Percentiles rank a stretch among this genome's conserved stretches.
phyloP scores from a whole-genome alignment of 2,329 filamentous ascomycete species.

The Elsinoe fawcettii region DNA sequence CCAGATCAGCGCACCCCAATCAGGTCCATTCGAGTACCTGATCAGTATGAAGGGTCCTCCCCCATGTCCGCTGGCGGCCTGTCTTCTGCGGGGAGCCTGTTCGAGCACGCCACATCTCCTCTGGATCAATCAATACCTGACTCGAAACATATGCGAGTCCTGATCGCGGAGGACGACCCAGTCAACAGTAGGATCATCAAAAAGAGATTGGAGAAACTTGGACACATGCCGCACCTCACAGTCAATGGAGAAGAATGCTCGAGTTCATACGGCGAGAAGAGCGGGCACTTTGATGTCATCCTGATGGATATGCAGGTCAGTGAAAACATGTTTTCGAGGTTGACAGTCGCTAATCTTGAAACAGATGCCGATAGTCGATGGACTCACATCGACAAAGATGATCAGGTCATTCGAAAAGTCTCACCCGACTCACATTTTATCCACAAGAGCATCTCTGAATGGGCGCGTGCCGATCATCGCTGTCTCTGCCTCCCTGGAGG shows the following conservation, averaged over 20 bases:
- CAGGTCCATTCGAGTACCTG: constrained; percentile 40
- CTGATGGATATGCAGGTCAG: constrained; percentile 89
- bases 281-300: constrained; percentile 63
- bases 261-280: constrained; percentile 56
- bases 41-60: constrained; percentile 27
- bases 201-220: constrained; percentile 69
- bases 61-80: constrained; percentile 9
- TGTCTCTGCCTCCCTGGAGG: constrained; percentile 73
- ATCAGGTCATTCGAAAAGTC: constrained; percentile 65
- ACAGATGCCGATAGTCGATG: constrained; percentile 89
- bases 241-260: constrained; percentile 82
- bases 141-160: constrained; percentile 50
- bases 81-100: constrained; percentile 6
- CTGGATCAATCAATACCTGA: not conserved
- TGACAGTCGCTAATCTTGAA: constrained; percentile 20
- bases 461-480: constrained; percentile 73
- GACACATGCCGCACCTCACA: constrained; percentile 64
- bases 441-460: constrained; percentile 51
- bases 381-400: constrained; percentile 71
- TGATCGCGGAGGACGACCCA: constrained; percentile 82
- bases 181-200: constrained; percentile 76
- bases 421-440: constrained; percentile 46
- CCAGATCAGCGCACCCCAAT: constrained; percentile 36
- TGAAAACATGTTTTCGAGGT: too few species aligned
- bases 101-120: constrained; percentile 6